A percentile compares a stretch with the other conserved stretches of the same genome.
phyloP scores from a whole-genome alignment of 768 basidiomycete genomes.

The Serendipita sp. region DNA sequence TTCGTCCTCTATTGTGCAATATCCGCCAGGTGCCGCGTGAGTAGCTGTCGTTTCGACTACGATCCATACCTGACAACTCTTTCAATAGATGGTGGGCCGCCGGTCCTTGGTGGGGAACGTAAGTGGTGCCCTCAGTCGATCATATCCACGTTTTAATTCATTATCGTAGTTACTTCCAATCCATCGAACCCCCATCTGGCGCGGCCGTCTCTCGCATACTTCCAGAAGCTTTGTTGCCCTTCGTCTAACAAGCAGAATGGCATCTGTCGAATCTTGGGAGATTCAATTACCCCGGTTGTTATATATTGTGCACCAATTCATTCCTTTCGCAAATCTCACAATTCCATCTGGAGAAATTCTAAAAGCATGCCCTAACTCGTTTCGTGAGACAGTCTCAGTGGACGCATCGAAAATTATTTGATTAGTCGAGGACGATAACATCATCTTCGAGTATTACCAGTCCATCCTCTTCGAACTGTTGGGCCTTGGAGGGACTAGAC shows the following conservation, averaged over 20 bases:
- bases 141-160: not conserved
- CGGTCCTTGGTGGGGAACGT: constrained; percentile 31
- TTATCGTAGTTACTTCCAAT: constrained; percentile 6
- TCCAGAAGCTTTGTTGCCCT: constrained; percentile 39
- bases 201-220: constrained; percentile 35
- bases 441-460: constrained; percentile 46
- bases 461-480: constrained; percentile 58
- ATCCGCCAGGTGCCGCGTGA: not conserved
- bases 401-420: no score
- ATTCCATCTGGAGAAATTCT: no score
- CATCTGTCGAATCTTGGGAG: no score
- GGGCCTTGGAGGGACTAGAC: constrained; percentile 48
- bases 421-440: not conserved
- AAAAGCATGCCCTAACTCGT: no score
- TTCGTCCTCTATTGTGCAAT: not conserved
- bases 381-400: no score
- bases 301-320: no score
- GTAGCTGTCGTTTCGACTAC: not conserved
- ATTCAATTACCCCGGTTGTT: no score
- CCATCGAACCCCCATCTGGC: constrained; percentile 36
- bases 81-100: constrained; percentile 39
- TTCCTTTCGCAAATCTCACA: no score
- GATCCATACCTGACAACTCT: not conserved
- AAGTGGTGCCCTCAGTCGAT: constrained; percentile 3
- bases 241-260: constrained; percentile 33